Base-by-base conservation (phyloP, 352 stramenopile genomes). In the Phytophthora parvispora region DNA sequence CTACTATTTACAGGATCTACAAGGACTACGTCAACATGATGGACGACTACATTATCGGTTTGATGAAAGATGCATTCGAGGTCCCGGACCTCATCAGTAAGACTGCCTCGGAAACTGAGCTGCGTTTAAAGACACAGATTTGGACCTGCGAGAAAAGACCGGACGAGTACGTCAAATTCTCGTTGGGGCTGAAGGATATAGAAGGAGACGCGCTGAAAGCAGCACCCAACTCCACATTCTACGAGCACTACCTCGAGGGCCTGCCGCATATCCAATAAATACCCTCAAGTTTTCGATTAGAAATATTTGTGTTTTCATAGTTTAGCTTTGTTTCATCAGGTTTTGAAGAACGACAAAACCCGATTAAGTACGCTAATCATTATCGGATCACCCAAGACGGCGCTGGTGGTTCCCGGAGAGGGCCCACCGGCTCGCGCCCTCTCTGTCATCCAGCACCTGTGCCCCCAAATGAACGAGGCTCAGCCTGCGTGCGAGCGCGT, bases 81-180 rank as follows among this genome's bases (percentile, higher is more conserved):
- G 22, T 55, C 28, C 54, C 38, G 10, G 51, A 57, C 27, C 15
- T 71, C 8, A 61, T 40, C 28, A 60, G 49, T 34, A 65, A 64
- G 18, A 12, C 32, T 2, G 42, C 61, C 8, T 29, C 61, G 32
- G 3, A 12, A 53, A 0, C 2, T 13, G 62, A 69, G 45, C 34
- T 64, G 6, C 4, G 13, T 1, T n/a, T 34, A n/a, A 72, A 72
- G 25, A 67, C 56, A 12, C 3, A 38, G 28, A 72, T 72, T 47
- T 72, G 56, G 56, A 31, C 16, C 4, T 13, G 4, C 0, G 29
- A 20, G 1, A 67, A 61, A 36, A 51, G 64, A 57, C 64, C 64
- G 1, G 64, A 72, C 12, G 48, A 32, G 48, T 72, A 62, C 40
- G 49, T 67, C 18, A 72, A 65, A 25, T 72, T 40, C 25, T 50